Evolutionary conservation across 2,329 filamentous ascomycete genomes (phyloP).

Genomic region (Botrytis elliptica): DNA sequence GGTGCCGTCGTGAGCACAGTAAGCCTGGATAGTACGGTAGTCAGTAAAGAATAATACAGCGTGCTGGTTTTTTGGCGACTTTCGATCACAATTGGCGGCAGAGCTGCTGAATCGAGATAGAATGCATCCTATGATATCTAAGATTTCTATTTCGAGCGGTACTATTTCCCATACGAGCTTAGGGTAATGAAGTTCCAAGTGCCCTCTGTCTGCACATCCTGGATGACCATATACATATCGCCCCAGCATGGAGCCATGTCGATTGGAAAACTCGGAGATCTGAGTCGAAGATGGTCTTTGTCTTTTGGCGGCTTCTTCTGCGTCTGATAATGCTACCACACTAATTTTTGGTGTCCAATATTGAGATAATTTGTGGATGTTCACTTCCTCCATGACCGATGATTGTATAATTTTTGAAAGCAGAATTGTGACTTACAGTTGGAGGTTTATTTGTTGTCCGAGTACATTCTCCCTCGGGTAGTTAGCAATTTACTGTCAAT

Average conservation of each 20-base stretch:
- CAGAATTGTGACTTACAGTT: constrained; percentile 14
- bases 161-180: constrained; percentile 12
- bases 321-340: neutral
- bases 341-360: constrained; percentile 10
- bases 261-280: neutral
- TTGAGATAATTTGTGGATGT: constrained; percentile 3
- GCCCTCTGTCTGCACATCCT: constrained; percentile 9
- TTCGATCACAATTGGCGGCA: constrained; percentile 27
- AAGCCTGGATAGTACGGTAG: constrained; percentile 34
- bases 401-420: neutral
- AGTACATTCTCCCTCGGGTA: neutral
- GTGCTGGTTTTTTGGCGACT: constrained; percentile 22
- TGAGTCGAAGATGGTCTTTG: neutral
- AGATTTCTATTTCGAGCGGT: constrained; percentile 17
- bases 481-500: neutral
- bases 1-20: constrained; percentile 31
- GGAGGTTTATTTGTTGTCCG: neutral
- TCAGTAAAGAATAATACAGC: constrained; percentile 37
- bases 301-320: constrained; percentile 2
- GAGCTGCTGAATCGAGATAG: constrained; percentile 28
- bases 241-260: constrained; percentile 16
- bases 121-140: constrained; percentile 28
- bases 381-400: constrained; percentile 12
- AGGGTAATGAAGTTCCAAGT: constrained; percentile 16
- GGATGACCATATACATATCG: constrained; percentile 14